Base-by-base conservation (phyloP, 2,329 filamentous ascomycete genomes). In the Drechmeria coniospora region DNA sequence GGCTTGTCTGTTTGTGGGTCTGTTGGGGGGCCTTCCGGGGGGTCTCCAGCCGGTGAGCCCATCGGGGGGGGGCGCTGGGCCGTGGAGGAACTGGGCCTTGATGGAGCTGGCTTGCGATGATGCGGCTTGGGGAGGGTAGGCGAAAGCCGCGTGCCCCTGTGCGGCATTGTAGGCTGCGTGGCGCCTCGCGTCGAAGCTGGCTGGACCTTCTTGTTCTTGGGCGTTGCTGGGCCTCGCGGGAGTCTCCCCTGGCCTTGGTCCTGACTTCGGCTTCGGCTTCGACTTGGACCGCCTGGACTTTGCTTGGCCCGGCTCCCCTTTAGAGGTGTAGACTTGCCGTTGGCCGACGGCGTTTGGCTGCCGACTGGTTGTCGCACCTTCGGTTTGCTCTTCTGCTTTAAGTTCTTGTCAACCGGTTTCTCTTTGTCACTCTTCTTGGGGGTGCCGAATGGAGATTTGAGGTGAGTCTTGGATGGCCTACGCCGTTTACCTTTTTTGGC, bases 401-500 rank as follows among this genome's bases (percentile, higher is more conserved):
- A 25, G 28, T 40, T 40, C 32, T 44, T 46, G 17, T 23, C n/a
- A n/a, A n/a, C n/a, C n/a, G n/a, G n/a, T n/a, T n/a, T n/a, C n/a
- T n/a, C n/a, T n/a, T n/a, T n/a, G n/a, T n/a, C n/a, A n/a, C n/a
- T n/a, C n/a, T n/a, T n/a, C n/a, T n/a, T 39, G 15, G 45, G 42
- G 25, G 43, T 47, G 26, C 33, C 29, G 33, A 39, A 32, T 28
- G 39, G 39, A 28, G 35, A 41, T 22, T 38, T 39, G 16, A 33
- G 30, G 26, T 44, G 44, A 29, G 24, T 21, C 33, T 30, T 30
- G 36, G 36, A 41, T 32, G 20, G 33, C 30, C 46, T 49, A 32
- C 43, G 40, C 31, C 36, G 36, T 50, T 54, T 54, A 55, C 51
- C 52, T 54, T 51, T 45, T 34, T 29, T 30, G 14, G 10, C 21